Conservation (phyloP, 768 basidiomycete genomes). For the Collybia sp. region DNA sequence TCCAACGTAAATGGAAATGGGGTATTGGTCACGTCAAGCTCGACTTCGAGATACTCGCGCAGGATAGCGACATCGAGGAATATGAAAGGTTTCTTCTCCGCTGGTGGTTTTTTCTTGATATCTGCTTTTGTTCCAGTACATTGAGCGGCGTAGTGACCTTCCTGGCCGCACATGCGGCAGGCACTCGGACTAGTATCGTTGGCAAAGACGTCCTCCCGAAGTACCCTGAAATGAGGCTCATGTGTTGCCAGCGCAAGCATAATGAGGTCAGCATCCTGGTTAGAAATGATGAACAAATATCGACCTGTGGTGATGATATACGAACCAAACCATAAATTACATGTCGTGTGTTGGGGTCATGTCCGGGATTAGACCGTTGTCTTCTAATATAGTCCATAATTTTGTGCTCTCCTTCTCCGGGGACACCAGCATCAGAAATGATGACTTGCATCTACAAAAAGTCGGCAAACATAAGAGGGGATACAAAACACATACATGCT, state of each 20-base stretch:
- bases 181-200: slow-evolving; percentile 70
- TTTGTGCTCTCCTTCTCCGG: slow-evolving; percentile 99
- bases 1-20: slow-evolving; percentile 91
- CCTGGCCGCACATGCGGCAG: slow-evolving; percentile 91
- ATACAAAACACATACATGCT: slow-evolving; percentile 51
- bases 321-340: slow-evolving; percentile 96
- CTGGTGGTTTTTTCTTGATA: slow-evolving; percentile 59
- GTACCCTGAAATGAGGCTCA: slow-evolving; percentile 95
- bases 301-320: slow-evolving; percentile 9
- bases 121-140: slow-evolving; percentile 81
- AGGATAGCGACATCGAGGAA: slow-evolving; percentile 96
- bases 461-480: slow-evolving; percentile 1
- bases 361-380: slow-evolving; percentile 80
- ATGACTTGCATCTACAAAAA: slow-evolving; percentile 81
- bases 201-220: slow-evolving; percentile 96
- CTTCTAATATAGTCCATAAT: slow-evolving; percentile 98
- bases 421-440: slow-evolving; percentile 95
- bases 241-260: slow-evolving; percentile 98
- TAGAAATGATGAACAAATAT: slow-evolving; percentile 1
- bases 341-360: slow-evolving; percentile 93
- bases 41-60: slow-evolving; percentile 97
- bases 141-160: slow-evolving; percentile 92
- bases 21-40: slow-evolving; percentile 76
- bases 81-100: slow-evolving; percentile 94
- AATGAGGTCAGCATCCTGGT: slow-evolving; percentile 95